phyloP scores from a whole-genome alignment of 2,329 filamentous ascomycete genomes.

The Dryadomyces quercus-mongolicae region DNA sequence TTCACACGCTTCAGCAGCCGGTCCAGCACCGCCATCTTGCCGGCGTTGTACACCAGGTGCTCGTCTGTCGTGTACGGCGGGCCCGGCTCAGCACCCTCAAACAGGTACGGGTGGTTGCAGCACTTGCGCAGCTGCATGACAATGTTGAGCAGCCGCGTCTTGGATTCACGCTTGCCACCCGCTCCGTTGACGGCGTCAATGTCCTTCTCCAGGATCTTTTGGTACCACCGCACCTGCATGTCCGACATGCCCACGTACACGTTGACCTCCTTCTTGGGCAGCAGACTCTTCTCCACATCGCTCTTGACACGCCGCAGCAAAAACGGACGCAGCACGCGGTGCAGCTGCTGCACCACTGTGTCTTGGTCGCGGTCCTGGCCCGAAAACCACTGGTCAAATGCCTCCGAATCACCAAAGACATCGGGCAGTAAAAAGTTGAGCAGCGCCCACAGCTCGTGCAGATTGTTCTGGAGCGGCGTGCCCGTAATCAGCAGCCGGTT shows the following conservation, averaged over 20 bases:
- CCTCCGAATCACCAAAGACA: constrained; percentile 91
- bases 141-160: constrained; percentile 92
- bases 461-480: constrained; percentile 92
- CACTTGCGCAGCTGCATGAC: constrained; percentile 99
- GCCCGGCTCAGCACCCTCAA: constrained; percentile 92
- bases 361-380: constrained; percentile 84
- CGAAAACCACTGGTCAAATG: constrained; percentile 97
- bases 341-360: constrained; percentile 88
- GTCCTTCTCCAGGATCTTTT: constrained; percentile 97
- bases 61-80: constrained; percentile 97
- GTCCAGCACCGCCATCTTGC: constrained; percentile 96
- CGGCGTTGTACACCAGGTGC: constrained; percentile 83
- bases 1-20: constrained; percentile 76
- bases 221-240: constrained; percentile 99
- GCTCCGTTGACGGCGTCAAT: constrained; percentile 98
- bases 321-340: constrained; percentile 86
- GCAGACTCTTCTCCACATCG: constrained; percentile 92
- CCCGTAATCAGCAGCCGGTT: constrained; percentile 94
- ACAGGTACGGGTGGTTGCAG: constrained; percentile 96
- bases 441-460: constrained; percentile 94
- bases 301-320: constrained; percentile 90
- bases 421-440: constrained; percentile 97
- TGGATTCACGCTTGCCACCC: constrained; percentile 91
- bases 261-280: constrained; percentile 96
- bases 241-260: constrained; percentile 97